Conservation (phyloP, 768 basidiomycete genomes). For the Naganishia antarctica region DNA sequence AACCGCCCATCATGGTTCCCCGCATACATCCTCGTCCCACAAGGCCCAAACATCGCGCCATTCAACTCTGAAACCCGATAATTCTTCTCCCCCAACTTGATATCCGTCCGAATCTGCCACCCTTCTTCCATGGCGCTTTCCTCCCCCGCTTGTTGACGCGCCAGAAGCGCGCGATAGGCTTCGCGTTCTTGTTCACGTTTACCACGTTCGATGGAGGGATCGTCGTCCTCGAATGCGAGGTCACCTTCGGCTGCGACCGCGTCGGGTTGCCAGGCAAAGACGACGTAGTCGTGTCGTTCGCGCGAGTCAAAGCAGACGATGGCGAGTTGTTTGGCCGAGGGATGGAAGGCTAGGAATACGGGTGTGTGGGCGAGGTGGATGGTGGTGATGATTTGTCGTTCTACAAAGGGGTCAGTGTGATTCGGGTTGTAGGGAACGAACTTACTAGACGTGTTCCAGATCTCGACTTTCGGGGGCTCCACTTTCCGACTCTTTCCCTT, state of each 20-base stretch:
- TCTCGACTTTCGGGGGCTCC: conserved; percentile 17
- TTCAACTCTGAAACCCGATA: conserved; percentile 25
- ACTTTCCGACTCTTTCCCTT: background rate
- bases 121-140: conserved; percentile 21
- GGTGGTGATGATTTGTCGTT: conserved; percentile 24
- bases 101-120: conserved; percentile 23
- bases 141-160: conserved; percentile 10
- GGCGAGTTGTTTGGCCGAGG: conserved; percentile 24
- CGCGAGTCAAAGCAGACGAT: conserved; percentile 26
- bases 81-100: conserved; percentile 19
- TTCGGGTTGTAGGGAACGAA: background rate
- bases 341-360: conserved; percentile 23
- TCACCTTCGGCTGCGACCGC: background rate
- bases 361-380: conserved; percentile 24
- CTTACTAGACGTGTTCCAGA: conserved; percentile 25
- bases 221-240: conserved; percentile 1
- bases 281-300: conserved; percentile 19
- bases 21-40: conserved; percentile 25
- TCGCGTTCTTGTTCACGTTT: conserved; percentile 19
- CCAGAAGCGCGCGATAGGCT: conserved; percentile 2
- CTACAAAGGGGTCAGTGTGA: background rate
- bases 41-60: conserved; percentile 25
- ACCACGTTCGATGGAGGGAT: background rate
- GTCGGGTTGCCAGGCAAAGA: conserved; percentile 21
- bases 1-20: conserved; percentile 26